Conservation (phyloP, 129 eudicot species). For the Centella asiatica region DNA sequence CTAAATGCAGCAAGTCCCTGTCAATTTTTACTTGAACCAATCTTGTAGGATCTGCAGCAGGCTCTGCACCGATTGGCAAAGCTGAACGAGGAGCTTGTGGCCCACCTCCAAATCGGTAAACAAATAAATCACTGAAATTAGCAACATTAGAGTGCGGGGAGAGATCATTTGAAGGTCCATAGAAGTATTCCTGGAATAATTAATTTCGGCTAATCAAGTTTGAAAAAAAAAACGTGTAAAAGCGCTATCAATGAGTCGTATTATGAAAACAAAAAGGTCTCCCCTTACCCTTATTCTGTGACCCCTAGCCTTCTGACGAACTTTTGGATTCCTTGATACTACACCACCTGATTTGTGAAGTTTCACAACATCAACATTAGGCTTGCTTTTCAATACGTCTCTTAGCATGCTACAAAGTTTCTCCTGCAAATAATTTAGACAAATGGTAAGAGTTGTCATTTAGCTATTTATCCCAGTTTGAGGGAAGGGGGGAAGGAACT, state of each 20-base stretch:
- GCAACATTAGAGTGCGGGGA: constrained; percentile 87
- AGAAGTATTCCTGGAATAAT: constrained; percentile 71
- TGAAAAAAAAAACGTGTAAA: background rate
- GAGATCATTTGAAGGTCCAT: constrained; percentile 85
- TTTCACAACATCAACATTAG: constrained; percentile 88
- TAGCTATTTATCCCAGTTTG: no score
- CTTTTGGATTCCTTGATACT: constrained; percentile 76
- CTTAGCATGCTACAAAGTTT: constrained; percentile 96
- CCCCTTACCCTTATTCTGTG: constrained; percentile 63
- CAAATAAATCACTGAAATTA: constrained; percentile 66
- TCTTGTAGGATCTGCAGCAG: constrained; percentile 87
- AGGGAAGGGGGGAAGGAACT: no score
- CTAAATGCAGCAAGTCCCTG: constrained; percentile 68
- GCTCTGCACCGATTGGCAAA: constrained; percentile 95
- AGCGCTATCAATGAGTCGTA: background rate
- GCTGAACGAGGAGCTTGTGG: constrained; percentile 99
- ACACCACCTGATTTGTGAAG: constrained; percentile 97
- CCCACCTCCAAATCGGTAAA: constrained; percentile 89
- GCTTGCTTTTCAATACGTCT: constrained; percentile 68
- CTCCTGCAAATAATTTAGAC: constrained; percentile 44
- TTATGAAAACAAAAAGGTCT: background rate
- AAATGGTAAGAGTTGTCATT: background rate
- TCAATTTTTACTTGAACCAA: constrained; percentile 59
- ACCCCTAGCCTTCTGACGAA: constrained; percentile 63
- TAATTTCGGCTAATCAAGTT: background rate